These are phyloP conservation scores for Gonium pectorale DNA, from an alignment of 139 green algal species.

Conservation along the genomic window DNA sequence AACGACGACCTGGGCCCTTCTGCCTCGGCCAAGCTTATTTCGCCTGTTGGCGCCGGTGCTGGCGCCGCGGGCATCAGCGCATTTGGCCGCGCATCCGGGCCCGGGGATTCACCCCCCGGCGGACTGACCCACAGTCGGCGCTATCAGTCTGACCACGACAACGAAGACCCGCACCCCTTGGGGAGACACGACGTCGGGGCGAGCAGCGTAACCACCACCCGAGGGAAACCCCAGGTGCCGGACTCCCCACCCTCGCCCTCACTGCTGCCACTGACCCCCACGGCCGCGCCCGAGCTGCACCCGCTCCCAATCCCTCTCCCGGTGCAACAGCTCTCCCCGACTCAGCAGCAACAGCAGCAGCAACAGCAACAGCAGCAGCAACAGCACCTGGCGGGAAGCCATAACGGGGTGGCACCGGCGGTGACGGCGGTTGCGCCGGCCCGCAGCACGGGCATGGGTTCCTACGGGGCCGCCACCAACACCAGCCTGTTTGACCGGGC, in stretches of 20 bases:
- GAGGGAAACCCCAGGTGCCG: no score
- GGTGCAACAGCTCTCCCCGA: background rate
- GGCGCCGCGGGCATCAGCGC: background rate
- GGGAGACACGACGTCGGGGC: no score
- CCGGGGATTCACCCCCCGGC: background rate
- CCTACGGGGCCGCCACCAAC: no score
- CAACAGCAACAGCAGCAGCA: background rate
- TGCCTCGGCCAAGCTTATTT: slow-evolving; percentile 32
- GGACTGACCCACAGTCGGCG: slow-evolving; percentile 26
- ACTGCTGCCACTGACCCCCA: background rate
- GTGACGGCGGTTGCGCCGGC: no score
- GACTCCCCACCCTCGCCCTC: background rate
- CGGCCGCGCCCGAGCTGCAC: background rate
- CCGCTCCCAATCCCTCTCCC: background rate
- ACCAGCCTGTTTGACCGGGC: background rate
- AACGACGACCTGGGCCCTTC: background rate
- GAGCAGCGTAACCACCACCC: no score
- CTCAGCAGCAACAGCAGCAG: background rate
- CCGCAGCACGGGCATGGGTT: no score
- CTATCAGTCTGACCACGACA: slow-evolving; percentile 28
- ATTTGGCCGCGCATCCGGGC: background rate
- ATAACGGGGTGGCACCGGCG: background rate
- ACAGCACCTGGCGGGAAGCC: background rate
- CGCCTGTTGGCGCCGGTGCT: background rate
- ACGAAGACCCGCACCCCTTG: background rate